Conservation (phyloP, 805 yeast genomes). For the Zygotorulaspora florentina region DNA sequence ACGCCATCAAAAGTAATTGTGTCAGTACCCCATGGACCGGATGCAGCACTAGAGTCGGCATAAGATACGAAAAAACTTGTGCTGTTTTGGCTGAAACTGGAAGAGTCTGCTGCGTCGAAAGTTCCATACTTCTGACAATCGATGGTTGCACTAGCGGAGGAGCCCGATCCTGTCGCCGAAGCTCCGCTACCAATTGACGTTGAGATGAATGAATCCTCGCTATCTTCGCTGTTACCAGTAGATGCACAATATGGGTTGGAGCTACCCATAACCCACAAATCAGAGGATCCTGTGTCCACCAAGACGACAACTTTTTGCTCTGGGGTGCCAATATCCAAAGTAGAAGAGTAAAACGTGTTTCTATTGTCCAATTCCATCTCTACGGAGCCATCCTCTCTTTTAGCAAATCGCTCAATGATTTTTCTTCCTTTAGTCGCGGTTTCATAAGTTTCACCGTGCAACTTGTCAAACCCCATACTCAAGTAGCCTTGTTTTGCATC, state of each 20-base stretch:
- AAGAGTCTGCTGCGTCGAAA: constrained; percentile 22
- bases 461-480: constrained; percentile 23
- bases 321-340: constrained; percentile 49
- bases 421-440: constrained; percentile 11
- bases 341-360: constrained; percentile 42
- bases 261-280: constrained; percentile 49
- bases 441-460: constrained; percentile 21
- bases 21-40: constrained; percentile 49
- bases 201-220: constrained; percentile 21
- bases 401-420: constrained; percentile 8
- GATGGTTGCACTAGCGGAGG: constrained; percentile 25
- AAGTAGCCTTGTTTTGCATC: constrained; percentile 3
- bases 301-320: constrained; percentile 46
- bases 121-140: constrained; percentile 41
- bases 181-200: constrained; percentile 3
- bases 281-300: constrained; percentile 68
- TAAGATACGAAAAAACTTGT: constrained; percentile 46
- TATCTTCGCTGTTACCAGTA: constrained; percentile 1
- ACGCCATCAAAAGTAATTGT: constrained; percentile 49
- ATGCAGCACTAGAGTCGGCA: constrained; percentile 49
- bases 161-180: constrained; percentile 6
- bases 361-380: constrained; percentile 34
- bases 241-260: constrained; percentile 45
- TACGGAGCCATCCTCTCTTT: constrained; percentile 14
- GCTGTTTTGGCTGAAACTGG: constrained; percentile 25